These are phyloP conservation scores for Martensiomyces pterosporus DNA, from an alignment of 192 early-diverging fungal genomes.

Conservation along the genomic window DNA sequence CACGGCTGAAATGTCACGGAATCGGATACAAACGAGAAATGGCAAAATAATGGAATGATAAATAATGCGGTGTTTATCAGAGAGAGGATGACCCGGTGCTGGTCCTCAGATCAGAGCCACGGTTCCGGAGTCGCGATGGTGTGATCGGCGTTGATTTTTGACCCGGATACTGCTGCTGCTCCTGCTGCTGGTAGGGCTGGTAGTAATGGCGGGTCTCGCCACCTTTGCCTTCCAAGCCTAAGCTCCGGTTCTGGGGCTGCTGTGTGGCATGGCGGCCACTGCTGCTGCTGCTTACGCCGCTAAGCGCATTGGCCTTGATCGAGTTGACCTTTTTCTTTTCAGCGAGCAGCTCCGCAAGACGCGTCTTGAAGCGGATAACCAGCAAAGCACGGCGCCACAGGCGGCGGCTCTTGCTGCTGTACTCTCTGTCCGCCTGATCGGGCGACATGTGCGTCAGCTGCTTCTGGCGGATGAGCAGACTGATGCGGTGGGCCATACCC, in stretches of 20 bases:
- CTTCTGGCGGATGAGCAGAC: slow-evolving; percentile 4
- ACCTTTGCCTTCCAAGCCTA: not conserved
- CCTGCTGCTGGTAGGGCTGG: slow-evolving; percentile 18
- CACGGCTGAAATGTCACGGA: too few species aligned
- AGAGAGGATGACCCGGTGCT: slow-evolving; percentile 17
- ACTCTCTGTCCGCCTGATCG: not conserved
- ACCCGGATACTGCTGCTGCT: slow-evolving; percentile 14
- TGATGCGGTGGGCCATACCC: slow-evolving; percentile 22
- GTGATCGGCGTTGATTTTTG: slow-evolving; percentile 26
- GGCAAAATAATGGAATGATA: too few species aligned
- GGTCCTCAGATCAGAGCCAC: slow-evolving; percentile 28
- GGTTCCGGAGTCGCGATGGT: slow-evolving; percentile 42
- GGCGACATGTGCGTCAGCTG: not conserved
- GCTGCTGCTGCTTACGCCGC: not conserved
- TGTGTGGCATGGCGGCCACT: not conserved
- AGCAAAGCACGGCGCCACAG: slow-evolving; percentile 30
- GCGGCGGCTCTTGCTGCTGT: not conserved
- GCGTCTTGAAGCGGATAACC: slow-evolving; percentile 25
- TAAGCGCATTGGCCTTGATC: slow-evolving; percentile 24
- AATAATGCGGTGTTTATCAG: too few species aligned
- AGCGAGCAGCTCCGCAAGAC: slow-evolving; percentile 4
- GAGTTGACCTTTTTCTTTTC: slow-evolving; percentile 5
- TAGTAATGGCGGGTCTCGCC: too few species aligned
- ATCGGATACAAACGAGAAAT: too few species aligned
- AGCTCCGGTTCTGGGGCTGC: not conserved